A percentile compares a stretch with the other conserved stretches of the same genome.
Conservation (phyloP, 2,329 filamentous ascomycete species). For the Emericellopsis atlantica region DNA sequence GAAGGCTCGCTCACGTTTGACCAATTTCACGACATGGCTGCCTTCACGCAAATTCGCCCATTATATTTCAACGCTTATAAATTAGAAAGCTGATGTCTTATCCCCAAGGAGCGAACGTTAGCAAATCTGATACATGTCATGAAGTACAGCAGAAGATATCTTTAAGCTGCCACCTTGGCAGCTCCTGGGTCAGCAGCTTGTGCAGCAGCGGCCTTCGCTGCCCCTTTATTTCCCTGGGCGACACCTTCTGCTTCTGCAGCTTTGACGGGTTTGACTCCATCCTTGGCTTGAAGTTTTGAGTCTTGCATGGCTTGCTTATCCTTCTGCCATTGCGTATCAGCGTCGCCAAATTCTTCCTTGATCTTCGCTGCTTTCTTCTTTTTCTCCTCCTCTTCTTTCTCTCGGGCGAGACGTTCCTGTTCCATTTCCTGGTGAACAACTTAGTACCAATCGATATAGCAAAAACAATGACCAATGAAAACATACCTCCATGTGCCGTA, state of each 20-base stretch:
- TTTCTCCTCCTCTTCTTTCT: slow-evolving; percentile 55
- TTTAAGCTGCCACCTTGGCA: no score
- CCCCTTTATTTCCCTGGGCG: not conserved
- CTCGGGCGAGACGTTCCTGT: slow-evolving; percentile 64
- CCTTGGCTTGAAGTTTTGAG: not conserved
- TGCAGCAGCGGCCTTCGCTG: not conserved
- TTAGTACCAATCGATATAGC: slow-evolving; percentile 4
- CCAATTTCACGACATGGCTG: no score
- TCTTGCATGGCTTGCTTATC: slow-evolving; percentile 61
- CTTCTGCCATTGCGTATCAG: slow-evolving; percentile 74
- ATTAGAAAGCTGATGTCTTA: no score
- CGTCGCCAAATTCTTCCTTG: slow-evolving; percentile 67
- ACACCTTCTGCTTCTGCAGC: not conserved
- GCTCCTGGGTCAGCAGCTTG: no score
- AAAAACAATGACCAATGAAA: not conserved
- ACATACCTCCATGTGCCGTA: slow-evolving; percentile 82
- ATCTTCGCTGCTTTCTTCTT: slow-evolving; percentile 71
- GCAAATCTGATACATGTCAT: no score
- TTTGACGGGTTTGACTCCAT: not conserved
- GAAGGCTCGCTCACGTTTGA: no score
- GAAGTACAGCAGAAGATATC: no score
- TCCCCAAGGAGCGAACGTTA: no score
- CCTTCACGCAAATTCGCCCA: no score
- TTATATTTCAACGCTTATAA: no score
- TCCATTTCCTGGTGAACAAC: slow-evolving; percentile 66